Percentiles rank a stretch among this genome's conserved stretches.
Evolutionary conservation across 331 rosid genomes (phyloP).

Genomic region (Cucumis variabilis): DNA sequence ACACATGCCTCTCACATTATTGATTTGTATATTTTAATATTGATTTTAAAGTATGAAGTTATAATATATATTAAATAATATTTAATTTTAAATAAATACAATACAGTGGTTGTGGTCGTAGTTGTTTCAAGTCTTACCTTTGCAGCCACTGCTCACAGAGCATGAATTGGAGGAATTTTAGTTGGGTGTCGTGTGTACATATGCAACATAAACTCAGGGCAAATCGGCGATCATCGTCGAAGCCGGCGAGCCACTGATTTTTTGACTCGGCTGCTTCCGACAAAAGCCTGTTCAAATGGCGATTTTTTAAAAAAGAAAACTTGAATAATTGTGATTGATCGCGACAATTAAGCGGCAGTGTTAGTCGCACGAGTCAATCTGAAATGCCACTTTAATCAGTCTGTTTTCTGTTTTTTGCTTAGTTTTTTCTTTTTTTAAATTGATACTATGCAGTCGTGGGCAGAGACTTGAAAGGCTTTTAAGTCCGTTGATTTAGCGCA

Average conservation of each 20-base stretch:
- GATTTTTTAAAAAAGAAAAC: constrained; percentile 3
- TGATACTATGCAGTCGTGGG: background rate
- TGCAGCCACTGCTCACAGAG: background rate
- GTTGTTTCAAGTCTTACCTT: too few relatives aligned
- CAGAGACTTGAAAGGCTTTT: background rate
- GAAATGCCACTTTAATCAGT: constrained; percentile 2
- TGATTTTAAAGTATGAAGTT: too few relatives aligned
- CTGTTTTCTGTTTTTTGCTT: background rate
- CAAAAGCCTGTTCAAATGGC: constrained; percentile 18
- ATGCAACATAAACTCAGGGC: background rate
- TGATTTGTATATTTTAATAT: too few relatives aligned
- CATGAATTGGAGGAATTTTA: background rate
- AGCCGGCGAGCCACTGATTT: background rate
- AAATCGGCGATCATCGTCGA: constrained; percentile 11
- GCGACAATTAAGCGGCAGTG: constrained; percentile 28
- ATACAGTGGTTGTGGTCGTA: too few relatives aligned
- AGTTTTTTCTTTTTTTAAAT: background rate
- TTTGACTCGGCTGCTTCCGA: constrained; percentile 9
- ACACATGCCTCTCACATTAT: too few relatives aligned
- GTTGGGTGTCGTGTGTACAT: background rate
- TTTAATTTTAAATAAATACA: too few relatives aligned
- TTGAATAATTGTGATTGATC: background rate
- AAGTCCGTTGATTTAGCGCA: background rate
- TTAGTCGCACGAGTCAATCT: constrained; percentile 29
- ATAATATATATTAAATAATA: too few relatives aligned